phyloP scores from a whole-genome alignment of 805 yeast species.

The Yamadazyma endophytica region DNA sequence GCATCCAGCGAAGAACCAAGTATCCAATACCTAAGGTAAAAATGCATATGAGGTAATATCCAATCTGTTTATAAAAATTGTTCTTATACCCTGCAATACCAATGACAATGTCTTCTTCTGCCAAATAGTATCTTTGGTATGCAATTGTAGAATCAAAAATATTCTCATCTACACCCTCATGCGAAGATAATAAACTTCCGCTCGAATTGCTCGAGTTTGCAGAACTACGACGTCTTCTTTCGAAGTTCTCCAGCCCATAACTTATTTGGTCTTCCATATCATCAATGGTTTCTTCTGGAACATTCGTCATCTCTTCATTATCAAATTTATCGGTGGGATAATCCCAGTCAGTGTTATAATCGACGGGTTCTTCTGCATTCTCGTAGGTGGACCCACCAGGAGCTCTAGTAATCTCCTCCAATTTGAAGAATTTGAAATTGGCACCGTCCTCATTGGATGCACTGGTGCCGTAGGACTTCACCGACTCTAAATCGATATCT shows the following conservation, averaged over 20 bases:
- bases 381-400: slow-evolving; percentile 82
- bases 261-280: slow-evolving; percentile 7
- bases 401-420: slow-evolving; percentile 79
- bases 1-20: slow-evolving; percentile 80
- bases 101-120: slow-evolving; percentile 92
- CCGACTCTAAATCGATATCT: slow-evolving; percentile 29
- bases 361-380: slow-evolving; percentile 52
- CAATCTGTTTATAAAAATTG: slow-evolving; percentile 38
- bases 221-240: slow-evolving; percentile 11
- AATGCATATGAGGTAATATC: slow-evolving; percentile 54
- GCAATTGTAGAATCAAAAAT: slow-evolving; percentile 18
- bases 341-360: slow-evolving; percentile 75
- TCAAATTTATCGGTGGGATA: slow-evolving; percentile 47
- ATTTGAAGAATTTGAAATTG: slow-evolving; percentile 75
- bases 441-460: slow-evolving; percentile 32
- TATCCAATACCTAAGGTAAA: slow-evolving; percentile 70
- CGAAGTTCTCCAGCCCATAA: slow-evolving; percentile 8
- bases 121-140: slow-evolving; percentile 82
- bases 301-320: slow-evolving; percentile 9
- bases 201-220: slow-evolving; percentile 8
- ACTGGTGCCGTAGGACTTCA: slow-evolving; percentile 30
- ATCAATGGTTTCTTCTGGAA: neutral
- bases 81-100: slow-evolving; percentile 88
- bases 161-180: slow-evolving; percentile 9
- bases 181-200: slow-evolving; percentile 15